Base-by-base conservation (phyloP, 2,329 filamentous ascomycete genomes). In the Ophiocordyceps robertsii region DNA sequence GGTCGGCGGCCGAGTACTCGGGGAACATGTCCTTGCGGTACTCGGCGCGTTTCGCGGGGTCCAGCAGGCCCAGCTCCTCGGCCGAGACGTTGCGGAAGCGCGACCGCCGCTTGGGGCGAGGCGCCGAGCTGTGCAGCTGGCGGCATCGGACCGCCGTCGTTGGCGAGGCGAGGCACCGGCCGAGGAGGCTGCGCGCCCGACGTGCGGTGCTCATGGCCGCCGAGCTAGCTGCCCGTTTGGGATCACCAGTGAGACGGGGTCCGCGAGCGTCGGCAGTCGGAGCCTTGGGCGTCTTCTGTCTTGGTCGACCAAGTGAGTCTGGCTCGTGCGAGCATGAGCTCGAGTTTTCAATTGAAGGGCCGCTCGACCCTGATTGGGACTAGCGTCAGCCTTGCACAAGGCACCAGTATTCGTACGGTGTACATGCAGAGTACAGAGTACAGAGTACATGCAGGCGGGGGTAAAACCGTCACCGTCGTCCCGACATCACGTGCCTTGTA, bases 1-100 rank as follows among this genome's bases (percentile, higher is more conserved):
- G 74, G 56, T 92, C 80, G 49, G 79, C 71, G 35, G 71, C 63
- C 13, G 77, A 78, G 65, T 88, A 92, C 13, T 74, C 68, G 48
- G 77, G 71, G 54, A 79, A 80, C 37, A 64, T 58, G 36, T 72
- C 55, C 47, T 65, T 55, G 43, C 64, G 60, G 52, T 65, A 74
- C 49, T 66, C 52, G 19, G 64, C 56, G 47, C 75, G 52, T 43
- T 63, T 60, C 31, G 65, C 56, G 30, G 67, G 64, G 42, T 63
- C 61, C 37, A 66, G 53, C 35, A 77, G 58, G 1, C 73, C 73
- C 60, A 77, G 62, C 51, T 74, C 60, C 42, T 65, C 61, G 19
- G 71, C 72, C 45, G 61, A 66, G 51, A 77, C 60, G 56, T 65
- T 77, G 52, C 63, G 68, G 56, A 76, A 76, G 36, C 71, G 65